A percentile compares a stretch with the other conserved stretches of the same genome.
phyloP scores from a whole-genome alignment of 129 eudicot genomes.

The Artemisia tridentata region DNA sequence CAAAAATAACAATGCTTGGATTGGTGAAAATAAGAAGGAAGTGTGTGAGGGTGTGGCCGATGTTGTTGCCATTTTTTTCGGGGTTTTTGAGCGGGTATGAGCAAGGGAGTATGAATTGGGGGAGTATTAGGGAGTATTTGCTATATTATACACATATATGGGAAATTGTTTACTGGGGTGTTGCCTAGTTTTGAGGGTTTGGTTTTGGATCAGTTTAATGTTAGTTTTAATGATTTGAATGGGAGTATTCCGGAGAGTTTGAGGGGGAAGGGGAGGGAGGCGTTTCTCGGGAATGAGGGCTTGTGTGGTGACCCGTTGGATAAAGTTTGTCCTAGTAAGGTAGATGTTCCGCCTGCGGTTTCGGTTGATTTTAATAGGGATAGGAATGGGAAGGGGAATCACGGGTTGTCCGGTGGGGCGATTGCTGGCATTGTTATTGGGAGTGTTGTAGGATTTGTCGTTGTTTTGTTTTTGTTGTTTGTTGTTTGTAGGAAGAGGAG shows the following conservation, averaged over 20 bases:
- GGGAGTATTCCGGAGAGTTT: conserved; percentile 39
- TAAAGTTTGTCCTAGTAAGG: conserved; percentile 13
- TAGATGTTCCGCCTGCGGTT: conserved; percentile 19
- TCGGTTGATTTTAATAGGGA: conserved; percentile 16
- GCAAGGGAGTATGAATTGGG: too few relatives aligned
- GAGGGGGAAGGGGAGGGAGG: conserved; percentile 20
- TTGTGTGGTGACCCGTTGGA: conserved; percentile 44
- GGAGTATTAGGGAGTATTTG: too few relatives aligned
- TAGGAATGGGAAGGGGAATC: conserved; percentile 28
- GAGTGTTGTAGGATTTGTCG: conserved; percentile 48
- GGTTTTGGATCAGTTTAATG: conserved; percentile 40
- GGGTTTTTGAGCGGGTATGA: too few relatives aligned
- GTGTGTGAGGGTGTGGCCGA: too few relatives aligned
- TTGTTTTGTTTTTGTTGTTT: conserved; percentile 42
- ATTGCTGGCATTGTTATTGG: conserved; percentile 35
- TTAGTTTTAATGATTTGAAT: conserved; percentile 35
- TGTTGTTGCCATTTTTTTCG: too few relatives aligned
- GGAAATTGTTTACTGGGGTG: conserved; percentile 28
- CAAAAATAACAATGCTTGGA: too few relatives aligned
- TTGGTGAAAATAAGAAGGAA: too few relatives aligned
- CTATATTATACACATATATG: too few relatives aligned
- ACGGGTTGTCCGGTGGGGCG: conserved; percentile 57
- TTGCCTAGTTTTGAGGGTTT: conserved; percentile 12
- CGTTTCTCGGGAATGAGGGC: conserved; percentile 34
- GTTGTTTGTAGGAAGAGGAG: conserved; percentile 57